Conservation (phyloP, 2,329 filamentous ascomycete genomes). For the Coniochaeta prunicola region DNA sequence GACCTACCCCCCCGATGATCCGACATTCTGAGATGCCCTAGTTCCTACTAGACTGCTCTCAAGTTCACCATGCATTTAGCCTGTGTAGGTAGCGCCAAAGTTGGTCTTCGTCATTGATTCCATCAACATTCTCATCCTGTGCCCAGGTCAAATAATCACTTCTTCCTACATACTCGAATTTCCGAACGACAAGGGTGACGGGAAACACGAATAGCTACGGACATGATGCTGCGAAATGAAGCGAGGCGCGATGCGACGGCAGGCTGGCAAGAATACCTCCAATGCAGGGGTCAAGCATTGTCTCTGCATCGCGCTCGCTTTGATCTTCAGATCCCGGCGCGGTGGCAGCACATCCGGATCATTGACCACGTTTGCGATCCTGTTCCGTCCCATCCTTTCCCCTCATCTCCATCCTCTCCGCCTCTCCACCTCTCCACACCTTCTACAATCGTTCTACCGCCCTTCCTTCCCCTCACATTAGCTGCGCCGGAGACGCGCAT, state of each 20-base stretch:
- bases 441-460: conserved; percentile 1
- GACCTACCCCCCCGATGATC: background rate
- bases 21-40: background rate
- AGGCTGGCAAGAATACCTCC: too few relatives aligned
- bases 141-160: background rate
- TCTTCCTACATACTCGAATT: background rate
- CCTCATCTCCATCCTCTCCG: background rate
- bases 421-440: background rate
- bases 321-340: background rate
- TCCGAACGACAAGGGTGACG: background rate
- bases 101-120: background rate
- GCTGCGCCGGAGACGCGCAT: background rate
- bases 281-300: too few relatives aligned
- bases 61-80: background rate
- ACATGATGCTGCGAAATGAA: background rate
- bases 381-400: background rate
- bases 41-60: background rate
- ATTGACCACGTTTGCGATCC: background rate
- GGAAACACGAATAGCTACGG: background rate
- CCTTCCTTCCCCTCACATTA: background rate
- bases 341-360: background rate
- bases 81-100: background rate
- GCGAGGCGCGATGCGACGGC: conserved; percentile 7
- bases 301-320: background rate
- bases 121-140: background rate